phyloP scores from a whole-genome alignment of 306 rosid species.

The Crataegus laevigata region DNA sequence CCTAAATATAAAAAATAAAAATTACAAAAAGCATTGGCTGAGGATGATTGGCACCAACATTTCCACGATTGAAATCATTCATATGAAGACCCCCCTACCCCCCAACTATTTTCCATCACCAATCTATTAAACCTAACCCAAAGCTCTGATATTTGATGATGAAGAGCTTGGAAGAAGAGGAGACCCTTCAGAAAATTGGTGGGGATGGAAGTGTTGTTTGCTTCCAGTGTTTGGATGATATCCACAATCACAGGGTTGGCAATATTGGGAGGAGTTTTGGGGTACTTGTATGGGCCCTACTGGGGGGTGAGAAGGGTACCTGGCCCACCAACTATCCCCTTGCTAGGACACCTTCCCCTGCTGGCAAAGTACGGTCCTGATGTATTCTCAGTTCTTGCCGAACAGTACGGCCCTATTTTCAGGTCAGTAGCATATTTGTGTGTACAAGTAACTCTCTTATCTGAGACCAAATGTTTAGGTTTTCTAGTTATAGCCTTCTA shows the following conservation, averaged over 20 bases:
- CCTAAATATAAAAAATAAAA: too few relatives aligned
- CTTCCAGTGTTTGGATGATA: slow-evolving; percentile 4
- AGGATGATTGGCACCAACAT: too few relatives aligned
- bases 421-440: slow-evolving; percentile 34
- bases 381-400: slow-evolving; percentile 81
- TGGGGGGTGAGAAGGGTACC: slow-evolving; percentile 89
- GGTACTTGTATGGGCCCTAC: slow-evolving; percentile 57
- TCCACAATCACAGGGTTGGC: slow-evolving; percentile 36
- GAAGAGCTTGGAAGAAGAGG: too few relatives aligned
- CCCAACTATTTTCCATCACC: too few relatives aligned
- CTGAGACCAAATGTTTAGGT: background rate
- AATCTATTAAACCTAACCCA: too few relatives aligned
- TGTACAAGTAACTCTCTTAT: background rate
- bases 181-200: too few relatives aligned
- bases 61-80: too few relatives aligned
- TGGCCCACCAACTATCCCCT: slow-evolving; percentile 73
- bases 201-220: slow-evolving; percentile 18
- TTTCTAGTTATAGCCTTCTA: background rate
- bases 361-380: slow-evolving; percentile 82
- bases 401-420: slow-evolving; percentile 86
- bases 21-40: too few relatives aligned
- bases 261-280: slow-evolving; percentile 34
- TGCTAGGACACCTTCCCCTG: slow-evolving; percentile 87
- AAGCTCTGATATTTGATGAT: too few relatives aligned
- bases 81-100: too few relatives aligned